Base-by-base conservation (phyloP, 177 flowering plant species). In the Tripterygium wilfordii region DNA sequence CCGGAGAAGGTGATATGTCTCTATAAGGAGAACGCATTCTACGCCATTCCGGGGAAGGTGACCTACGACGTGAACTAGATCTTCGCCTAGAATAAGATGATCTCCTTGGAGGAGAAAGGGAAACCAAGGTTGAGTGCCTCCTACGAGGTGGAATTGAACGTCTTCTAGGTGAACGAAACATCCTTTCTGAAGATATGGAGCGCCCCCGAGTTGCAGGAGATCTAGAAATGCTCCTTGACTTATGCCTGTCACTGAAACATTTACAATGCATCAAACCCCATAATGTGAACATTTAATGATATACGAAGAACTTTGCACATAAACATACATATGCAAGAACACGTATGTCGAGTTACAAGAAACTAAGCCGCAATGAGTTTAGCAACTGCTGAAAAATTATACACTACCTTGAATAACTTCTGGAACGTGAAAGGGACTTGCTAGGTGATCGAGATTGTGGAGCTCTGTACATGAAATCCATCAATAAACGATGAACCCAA, bases 201-300 rank as follows among this genome's bases (percentile, higher is more conserved):
- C 66, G 79, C 18, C 69, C 36, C n/a, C 69, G 71, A 45, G 41
- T 48, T 48, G 28, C 46, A 43, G 89, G 85, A 32, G 96, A 87
- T 57, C 69, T 47, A 35, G 96, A 89, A 13, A 65, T 21, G 50
- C 91, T 88, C 61, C 78, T 77, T 36, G 83, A 72, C 54, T 61
- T 74, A 46, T 42, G 67, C 45, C 73, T 65, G 36, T 52, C 83
- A 59, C 79, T 73, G 26, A 25, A 51, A 49, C n/a, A 32, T 17
- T 20, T 19, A 38, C 1, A 1, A 38, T n/a, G n/a, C n/a, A n/a
- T n/a, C n/a, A n/a, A n/a, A n/a, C n/a, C n/a, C n/a, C n/a, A n/a
- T n/a, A n/a, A n/a, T n/a, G n/a, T n/a, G n/a, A n/a, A n/a, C n/a
- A n/a, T n/a, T n/a, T n/a, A n/a, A n/a, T n/a, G n/a, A n/a, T n/a